Conservation (phyloP, 441 rosid genomes). For the Eutrema salsugineum region DNA sequence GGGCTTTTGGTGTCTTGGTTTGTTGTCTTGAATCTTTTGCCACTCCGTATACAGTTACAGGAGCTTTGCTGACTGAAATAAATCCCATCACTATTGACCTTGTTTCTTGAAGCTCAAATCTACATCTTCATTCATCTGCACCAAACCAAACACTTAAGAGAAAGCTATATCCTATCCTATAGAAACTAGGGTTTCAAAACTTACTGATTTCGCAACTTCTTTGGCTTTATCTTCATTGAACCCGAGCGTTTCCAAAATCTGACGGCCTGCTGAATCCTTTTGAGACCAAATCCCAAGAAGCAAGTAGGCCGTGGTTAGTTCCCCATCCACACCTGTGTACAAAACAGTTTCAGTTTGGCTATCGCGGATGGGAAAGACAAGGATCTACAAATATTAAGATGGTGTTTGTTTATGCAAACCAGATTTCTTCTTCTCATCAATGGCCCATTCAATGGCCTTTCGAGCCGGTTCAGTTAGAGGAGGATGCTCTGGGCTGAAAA, state of each 20-base stretch:
- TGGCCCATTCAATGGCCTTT: constrained; percentile 78
- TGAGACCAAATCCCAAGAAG: constrained; percentile 86
- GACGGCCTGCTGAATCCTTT: constrained; percentile 71
- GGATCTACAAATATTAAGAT: not conserved
- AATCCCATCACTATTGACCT: constrained; percentile 4
- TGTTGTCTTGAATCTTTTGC: constrained; percentile 17
- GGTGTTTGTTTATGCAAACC: constrained; percentile 39
- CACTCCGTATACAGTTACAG: constrained; percentile 12
- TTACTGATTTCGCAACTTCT: constrained; percentile 66
- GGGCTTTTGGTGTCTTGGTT: not conserved
- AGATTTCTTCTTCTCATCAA: constrained; percentile 77
- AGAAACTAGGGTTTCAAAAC: constrained; percentile 11
- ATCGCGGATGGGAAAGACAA: not conserved
- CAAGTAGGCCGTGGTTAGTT: constrained; percentile 67
- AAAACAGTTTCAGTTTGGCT: constrained; percentile 18
- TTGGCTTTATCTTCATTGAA: constrained; percentile 75
- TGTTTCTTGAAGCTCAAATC: constrained; percentile 44
- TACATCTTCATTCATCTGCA: constrained; percentile 61
- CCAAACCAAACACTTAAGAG: not conserved
- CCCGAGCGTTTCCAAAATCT: constrained; percentile 56
- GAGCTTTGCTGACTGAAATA: constrained; percentile 6
- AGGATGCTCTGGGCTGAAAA: constrained; percentile 75
- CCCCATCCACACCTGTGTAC: constrained; percentile 56
- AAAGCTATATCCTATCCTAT: not conserved
- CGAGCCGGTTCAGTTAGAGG: constrained; percentile 84